phyloP scores from a whole-genome alignment of 2,329 filamentous ascomycete species.

The Aspergillus hiratsukae region DNA sequence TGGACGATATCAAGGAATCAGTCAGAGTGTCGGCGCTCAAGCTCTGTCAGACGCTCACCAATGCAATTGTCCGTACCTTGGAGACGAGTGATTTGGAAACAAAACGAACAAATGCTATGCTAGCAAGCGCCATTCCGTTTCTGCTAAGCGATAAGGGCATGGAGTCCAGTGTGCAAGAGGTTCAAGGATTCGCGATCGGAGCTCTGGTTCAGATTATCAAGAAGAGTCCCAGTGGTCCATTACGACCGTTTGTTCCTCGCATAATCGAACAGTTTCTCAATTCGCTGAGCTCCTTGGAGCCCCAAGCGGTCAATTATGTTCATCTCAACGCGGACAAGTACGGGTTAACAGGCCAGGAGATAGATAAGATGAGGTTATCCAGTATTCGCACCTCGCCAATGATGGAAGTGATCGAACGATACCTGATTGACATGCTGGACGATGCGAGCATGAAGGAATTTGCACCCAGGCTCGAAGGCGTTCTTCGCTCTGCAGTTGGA shows the following conservation, averaged over 20 bases:
- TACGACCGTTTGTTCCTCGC: slow-evolving; percentile 75
- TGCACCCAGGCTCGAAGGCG: slow-evolving; percentile 66
- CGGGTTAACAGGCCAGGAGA: slow-evolving; percentile 79
- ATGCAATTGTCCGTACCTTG: slow-evolving; percentile 76
- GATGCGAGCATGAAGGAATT: slow-evolving; percentile 70
- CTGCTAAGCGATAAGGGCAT: slow-evolving; percentile 82
- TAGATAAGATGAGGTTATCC: slow-evolving; percentile 79
- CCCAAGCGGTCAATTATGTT: slow-evolving; percentile 83
- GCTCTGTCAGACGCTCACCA: slow-evolving; percentile 78
- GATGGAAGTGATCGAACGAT: slow-evolving; percentile 86
- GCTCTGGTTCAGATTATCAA: slow-evolving; percentile 88
- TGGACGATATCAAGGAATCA: slow-evolving; percentile 93
- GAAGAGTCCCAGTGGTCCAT: slow-evolving; percentile 68
- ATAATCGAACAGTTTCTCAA: slow-evolving; percentile 78
- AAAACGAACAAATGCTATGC: slow-evolving; percentile 70
- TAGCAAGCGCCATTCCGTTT: slow-evolving; percentile 84
- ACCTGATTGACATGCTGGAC: slow-evolving; percentile 73
- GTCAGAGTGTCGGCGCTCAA: slow-evolving; percentile 77
- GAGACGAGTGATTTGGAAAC: slow-evolving; percentile 65
- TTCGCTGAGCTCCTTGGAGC: slow-evolving; percentile 81
- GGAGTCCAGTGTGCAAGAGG: slow-evolving; percentile 82
- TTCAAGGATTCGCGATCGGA: slow-evolving; percentile 74
- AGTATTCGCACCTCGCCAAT: slow-evolving; percentile 83
- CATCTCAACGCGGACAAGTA: slow-evolving; percentile 82
- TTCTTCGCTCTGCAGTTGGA: slow-evolving; percentile 81